A percentile compares a stretch with the other conserved stretches of the same genome.
Evolutionary conservation across 805 yeast genomes (phyloP).

Genomic region (Candida andamanensis): DNA sequence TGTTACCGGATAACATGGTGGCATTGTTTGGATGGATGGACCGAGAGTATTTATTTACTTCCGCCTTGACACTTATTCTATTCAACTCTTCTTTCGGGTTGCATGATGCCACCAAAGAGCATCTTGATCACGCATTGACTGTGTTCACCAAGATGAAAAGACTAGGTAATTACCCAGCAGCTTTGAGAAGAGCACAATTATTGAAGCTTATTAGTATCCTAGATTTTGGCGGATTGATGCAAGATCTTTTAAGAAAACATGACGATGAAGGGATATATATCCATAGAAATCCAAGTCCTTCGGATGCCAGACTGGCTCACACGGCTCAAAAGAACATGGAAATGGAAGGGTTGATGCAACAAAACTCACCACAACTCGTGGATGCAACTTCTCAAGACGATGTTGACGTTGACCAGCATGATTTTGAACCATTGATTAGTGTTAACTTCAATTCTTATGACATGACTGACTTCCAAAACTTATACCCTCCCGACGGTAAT

Average conservation of each 20-base stretch:
- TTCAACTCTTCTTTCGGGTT: constrained; percentile 80
- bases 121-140: constrained; percentile 65
- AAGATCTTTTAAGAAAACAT: constrained; percentile 50
- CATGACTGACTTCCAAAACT: constrained; percentile 17
- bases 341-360: neutral
- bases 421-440: constrained; percentile 6
- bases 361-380: neutral
- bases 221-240: constrained; percentile 65
- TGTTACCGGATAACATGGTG: constrained; percentile 74
- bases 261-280: constrained; percentile 37
- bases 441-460: constrained; percentile 13
- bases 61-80: constrained; percentile 66
- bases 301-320: neutral
- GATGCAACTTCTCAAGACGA: no score
- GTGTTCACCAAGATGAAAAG: constrained; percentile 72
- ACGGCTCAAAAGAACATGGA: no score
- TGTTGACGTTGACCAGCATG: neutral
- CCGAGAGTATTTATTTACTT: constrained; percentile 72
- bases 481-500: constrained; percentile 29
- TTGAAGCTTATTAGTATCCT: constrained; percentile 58
- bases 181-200: constrained; percentile 65
- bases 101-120: constrained; percentile 67
- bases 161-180: constrained; percentile 77
- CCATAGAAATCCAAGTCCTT: constrained; percentile 1
- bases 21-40: constrained; percentile 87